phyloP scores from a whole-genome alignment of 441 rosid species.

The Bocquillonia castaneifolia region DNA sequence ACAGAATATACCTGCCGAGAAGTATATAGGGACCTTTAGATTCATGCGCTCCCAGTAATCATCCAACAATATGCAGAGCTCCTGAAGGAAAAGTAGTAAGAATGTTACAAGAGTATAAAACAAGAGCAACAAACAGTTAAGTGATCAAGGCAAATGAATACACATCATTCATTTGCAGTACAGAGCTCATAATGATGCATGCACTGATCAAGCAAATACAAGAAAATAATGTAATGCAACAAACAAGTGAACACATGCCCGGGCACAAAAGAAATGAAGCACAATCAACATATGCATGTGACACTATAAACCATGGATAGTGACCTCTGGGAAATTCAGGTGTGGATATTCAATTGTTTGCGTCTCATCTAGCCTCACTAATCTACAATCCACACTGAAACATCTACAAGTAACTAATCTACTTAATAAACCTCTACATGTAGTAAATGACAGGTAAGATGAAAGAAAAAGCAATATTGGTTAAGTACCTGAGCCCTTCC shows the following conservation, averaged over 20 bases:
- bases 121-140: neutral
- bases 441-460: neutral
- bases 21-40: constrained; percentile 85
- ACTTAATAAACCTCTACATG: neutral
- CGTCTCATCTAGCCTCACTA: neutral
- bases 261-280: neutral
- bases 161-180: neutral
- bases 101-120: neutral
- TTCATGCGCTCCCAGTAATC: constrained; percentile 98
- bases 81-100: constrained; percentile 38
- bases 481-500: constrained; percentile 91
- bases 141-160: neutral
- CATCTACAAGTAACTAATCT: neutral
- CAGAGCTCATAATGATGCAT: neutral
- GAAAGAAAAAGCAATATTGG: constrained; percentile 7
- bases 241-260: neutral
- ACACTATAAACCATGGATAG: neutral
- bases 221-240: neutral
- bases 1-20: constrained; percentile 73
- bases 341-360: neutral
- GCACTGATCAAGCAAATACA: neutral
- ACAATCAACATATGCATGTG: neutral
- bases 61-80: constrained; percentile 84
- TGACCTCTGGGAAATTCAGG: neutral
- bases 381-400: neutral